Conservation (phyloP, 2,329 filamentous ascomycete genomes). For the Venturia nashicola region DNA sequence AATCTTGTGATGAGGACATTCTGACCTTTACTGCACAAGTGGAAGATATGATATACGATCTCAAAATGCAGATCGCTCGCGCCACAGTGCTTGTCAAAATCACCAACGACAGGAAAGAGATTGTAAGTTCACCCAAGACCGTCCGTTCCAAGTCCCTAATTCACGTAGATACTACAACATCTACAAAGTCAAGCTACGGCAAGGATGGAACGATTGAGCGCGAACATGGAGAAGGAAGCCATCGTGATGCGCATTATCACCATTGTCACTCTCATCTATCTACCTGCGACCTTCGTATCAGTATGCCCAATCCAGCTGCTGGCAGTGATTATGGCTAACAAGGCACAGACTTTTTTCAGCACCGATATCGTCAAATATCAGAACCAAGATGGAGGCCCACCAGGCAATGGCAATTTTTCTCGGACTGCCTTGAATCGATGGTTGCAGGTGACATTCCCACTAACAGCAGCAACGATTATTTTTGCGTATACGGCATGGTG, state of each 20-base stretch:
- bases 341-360: slow-evolving; percentile 27
- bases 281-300: slow-evolving; percentile 6
- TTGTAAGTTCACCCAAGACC: slow-evolving; percentile 11
- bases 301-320: neutral
- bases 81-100: slow-evolving; percentile 23
- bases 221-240: slow-evolving; percentile 17
- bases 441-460: slow-evolving; percentile 26
- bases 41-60: slow-evolving; percentile 23
- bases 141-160: neutral
- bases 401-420: slow-evolving; percentile 18
- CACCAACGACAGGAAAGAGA: slow-evolving; percentile 23
- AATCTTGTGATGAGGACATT: slow-evolving; percentile 12
- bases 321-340: slow-evolving; percentile 1
- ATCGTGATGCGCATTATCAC: slow-evolving; percentile 3
- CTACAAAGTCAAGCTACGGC: slow-evolving; percentile 17
- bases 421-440: slow-evolving; percentile 21
- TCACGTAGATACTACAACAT: slow-evolving; percentile 11
- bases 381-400: slow-evolving; percentile 12
- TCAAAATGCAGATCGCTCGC: slow-evolving; percentile 24
- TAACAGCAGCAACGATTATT: slow-evolving; percentile 21
- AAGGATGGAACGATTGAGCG: slow-evolving; percentile 15
- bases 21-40: slow-evolving; percentile 15
- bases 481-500: slow-evolving; percentile 10
- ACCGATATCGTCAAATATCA: slow-evolving; percentile 28
- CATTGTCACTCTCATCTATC: neutral